These are phyloP conservation scores for Thielaviopsis cerberus DNA, from an alignment of 2,329 filamentous ascomycete species.

Conservation along the genomic window DNA sequence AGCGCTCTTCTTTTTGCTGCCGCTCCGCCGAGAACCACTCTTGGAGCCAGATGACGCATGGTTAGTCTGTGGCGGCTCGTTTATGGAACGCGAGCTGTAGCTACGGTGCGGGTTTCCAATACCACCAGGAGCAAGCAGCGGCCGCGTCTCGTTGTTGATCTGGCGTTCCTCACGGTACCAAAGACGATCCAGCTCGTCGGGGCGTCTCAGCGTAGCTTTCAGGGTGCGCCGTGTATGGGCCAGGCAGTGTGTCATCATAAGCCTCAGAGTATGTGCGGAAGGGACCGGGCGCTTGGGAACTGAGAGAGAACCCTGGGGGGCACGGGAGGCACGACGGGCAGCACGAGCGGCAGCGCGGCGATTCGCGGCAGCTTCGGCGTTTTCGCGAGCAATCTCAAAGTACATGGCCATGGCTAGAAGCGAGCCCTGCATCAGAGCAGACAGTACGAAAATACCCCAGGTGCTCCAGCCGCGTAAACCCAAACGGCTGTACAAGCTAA, in stretches of 20 bases:
- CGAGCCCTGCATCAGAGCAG: conserved; percentile 65
- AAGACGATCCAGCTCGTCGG: conserved; percentile 31
- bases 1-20: background rate
- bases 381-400: conserved; percentile 38
- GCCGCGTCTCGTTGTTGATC: conserved; percentile 31
- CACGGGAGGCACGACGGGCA: conserved; percentile 14
- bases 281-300: conserved; percentile 21
- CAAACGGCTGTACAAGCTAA: conserved; percentile 60
- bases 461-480: conserved; percentile 81
- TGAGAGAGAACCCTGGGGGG: background rate
- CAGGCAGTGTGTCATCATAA: conserved; percentile 31
- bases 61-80: background rate
- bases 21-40: background rate
- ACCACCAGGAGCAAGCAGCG: conserved; percentile 30
- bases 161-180: conserved; percentile 32
- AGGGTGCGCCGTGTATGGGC: conserved; percentile 32
- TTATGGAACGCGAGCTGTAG: background rate
- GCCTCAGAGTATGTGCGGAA: conserved; percentile 30
- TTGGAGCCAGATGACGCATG: background rate
- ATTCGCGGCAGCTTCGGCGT: conserved; percentile 12
- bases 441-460: conserved; percentile 81
- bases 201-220: conserved; percentile 33
- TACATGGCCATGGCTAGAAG: conserved; percentile 64
- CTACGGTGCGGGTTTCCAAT: conserved; percentile 25
- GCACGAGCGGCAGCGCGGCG: conserved; percentile 19